phyloP scores from a whole-genome alignment of 768 basidiomycete species.

The Lyophyllum atratum region DNA sequence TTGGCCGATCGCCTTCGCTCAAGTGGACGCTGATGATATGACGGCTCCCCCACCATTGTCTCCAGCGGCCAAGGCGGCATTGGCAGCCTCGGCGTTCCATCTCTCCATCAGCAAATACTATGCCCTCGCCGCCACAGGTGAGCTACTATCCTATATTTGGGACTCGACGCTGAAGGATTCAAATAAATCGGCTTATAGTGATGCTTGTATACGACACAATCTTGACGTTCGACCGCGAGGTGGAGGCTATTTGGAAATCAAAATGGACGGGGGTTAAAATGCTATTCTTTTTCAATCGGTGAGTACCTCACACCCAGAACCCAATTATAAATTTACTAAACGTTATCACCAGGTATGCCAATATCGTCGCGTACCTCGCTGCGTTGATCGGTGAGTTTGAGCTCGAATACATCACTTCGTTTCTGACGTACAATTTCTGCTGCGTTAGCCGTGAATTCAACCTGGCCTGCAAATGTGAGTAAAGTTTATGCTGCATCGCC shows the following conservation, averaged over 20 bases:
- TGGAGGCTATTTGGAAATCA: slow-evolving; percentile 11
- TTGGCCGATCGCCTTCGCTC: not conserved
- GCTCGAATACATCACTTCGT: not conserved
- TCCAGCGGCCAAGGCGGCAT: slow-evolving; percentile 9
- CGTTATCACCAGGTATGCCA: slow-evolving; percentile 7
- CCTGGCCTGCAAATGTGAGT: slow-evolving; percentile 9
- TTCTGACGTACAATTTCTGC: not conserved
- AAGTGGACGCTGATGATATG: slow-evolving; percentile 1
- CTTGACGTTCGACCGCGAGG: slow-evolving; percentile 15
- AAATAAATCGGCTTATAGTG: not conserved
- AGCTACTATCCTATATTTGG: not conserved
- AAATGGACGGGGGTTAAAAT: slow-evolving; percentile 15
- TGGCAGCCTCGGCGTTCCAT: slow-evolving; percentile 7
- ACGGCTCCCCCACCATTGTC: slow-evolving; percentile 4
- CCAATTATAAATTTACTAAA: not conserved
- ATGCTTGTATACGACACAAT: slow-evolving; percentile 16
- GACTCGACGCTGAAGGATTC: not conserved
- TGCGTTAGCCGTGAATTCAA: slow-evolving; percentile 9
- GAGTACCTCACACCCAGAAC: not conserved
- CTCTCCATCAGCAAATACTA: slow-evolving; percentile 16
- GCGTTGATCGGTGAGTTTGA: slow-evolving; percentile 6
- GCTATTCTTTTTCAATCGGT: slow-evolving; percentile 18
- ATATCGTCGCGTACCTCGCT: slow-evolving; percentile 6
- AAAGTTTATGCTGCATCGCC: not conserved
- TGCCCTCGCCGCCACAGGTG: slow-evolving; percentile 12